phyloP scores from a whole-genome alignment of 1,284 basidiomycete genomes.

The Megacollybia platyphylla region DNA sequence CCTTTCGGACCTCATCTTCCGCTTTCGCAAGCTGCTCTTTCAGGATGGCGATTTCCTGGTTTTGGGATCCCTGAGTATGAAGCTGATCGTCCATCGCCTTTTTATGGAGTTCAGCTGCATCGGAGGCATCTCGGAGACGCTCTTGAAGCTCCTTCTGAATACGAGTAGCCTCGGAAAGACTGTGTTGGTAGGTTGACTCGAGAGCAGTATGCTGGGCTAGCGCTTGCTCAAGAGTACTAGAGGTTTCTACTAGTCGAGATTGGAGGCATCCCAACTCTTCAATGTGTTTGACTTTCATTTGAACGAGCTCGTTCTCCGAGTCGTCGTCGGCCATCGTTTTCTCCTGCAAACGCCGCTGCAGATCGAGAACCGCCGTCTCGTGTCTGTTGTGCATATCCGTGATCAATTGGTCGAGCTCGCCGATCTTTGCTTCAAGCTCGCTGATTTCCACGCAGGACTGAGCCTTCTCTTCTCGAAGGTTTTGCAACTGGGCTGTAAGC shows the following conservation, averaged over 20 bases:
- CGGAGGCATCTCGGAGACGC: neutral
- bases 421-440: conserved; percentile 18
- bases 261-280: conserved; percentile 24
- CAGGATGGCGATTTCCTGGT: neutral
- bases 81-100: neutral
- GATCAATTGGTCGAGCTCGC: conserved; percentile 11
- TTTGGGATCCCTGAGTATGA: neutral
- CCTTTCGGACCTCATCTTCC: neutral
- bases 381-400: conserved; percentile 9
- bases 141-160: neutral
- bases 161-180: conserved; percentile 5
- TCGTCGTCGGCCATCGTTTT: conserved; percentile 12
- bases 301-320: conserved; percentile 17
- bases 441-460: conserved; percentile 11
- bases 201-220: conserved; percentile 15
- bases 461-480: conserved; percentile 8
- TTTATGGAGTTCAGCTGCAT: no score
- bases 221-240: conserved; percentile 20
- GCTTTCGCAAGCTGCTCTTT: neutral
- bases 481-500: conserved; percentile 7
- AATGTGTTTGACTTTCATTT: conserved; percentile 22
- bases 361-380: conserved; percentile 11
- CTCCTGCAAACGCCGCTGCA: conserved; percentile 9
- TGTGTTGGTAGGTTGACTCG: conserved; percentile 8
- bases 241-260: conserved; percentile 18